Percentiles rank a stretch among this genome's conserved stretches.
Evolutionary conservation across 305 asterid genomes (phyloP).

Genomic region (Coffea humblotiana): DNA sequence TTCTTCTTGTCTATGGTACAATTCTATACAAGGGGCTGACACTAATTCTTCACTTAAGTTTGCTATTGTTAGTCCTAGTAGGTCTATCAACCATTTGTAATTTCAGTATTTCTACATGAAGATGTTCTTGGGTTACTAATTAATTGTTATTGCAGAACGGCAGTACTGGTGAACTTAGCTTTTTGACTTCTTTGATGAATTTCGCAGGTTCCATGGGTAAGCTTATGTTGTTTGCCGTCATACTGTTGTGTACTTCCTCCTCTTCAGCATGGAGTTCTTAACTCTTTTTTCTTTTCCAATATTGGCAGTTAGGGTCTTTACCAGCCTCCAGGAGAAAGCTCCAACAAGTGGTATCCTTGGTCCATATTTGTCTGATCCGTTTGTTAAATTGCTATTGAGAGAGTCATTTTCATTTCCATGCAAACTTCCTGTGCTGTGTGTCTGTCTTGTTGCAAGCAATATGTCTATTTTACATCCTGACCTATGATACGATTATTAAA

Average conservation of each 20-base stretch:
- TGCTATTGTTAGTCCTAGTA: not conserved
- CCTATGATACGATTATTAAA: not conserved
- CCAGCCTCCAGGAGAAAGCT: conserved; percentile 91
- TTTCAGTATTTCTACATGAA: not conserved
- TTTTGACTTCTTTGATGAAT: conserved; percentile 88
- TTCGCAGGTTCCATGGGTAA: conserved; percentile 88
- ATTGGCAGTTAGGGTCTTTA: conserved; percentile 84
- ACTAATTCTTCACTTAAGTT: not conserved
- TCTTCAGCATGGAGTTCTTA: conserved; percentile 5
- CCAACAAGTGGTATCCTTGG: conserved; percentile 73
- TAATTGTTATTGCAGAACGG: conserved; percentile 59
- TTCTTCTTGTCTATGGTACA: not conserved
- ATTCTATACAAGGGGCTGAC: not conserved
- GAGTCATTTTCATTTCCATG: not conserved
- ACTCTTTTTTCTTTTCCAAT: conserved; percentile 10
- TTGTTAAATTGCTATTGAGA: not conserved
- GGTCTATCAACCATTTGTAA: conserved; percentile 2
- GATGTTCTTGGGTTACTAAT: not conserved
- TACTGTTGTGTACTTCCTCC: conserved; percentile 1
- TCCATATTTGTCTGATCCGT: not conserved
- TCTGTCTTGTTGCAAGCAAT: not conserved
- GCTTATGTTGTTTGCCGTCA: conserved; percentile 25
- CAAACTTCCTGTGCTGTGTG: not conserved
- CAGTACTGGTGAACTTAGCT: conserved; percentile 96
- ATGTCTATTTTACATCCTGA: too few species aligned